Evolutionary conservation across 2,329 filamentous ascomycete species (phyloP).

Genomic region (Colletotrichum lentis): DNA sequence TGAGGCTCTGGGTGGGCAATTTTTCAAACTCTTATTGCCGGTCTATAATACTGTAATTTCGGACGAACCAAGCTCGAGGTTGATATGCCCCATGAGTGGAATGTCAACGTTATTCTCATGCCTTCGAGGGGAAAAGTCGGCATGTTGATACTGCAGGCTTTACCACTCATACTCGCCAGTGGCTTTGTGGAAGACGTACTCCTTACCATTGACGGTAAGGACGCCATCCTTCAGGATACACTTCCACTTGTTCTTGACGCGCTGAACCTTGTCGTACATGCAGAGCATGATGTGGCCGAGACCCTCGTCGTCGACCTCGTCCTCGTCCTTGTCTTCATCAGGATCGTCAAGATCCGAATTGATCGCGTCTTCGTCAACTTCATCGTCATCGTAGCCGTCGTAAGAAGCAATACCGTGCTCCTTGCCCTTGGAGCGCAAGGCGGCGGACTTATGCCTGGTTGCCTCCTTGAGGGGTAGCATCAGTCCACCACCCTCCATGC

Average conservation of each 20-base stretch:
- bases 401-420: conserved; percentile 56
- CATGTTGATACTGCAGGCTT: conserved; percentile 32
- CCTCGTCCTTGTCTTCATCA: conserved; percentile 83
- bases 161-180: conserved; percentile 98
- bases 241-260: conserved; percentile 99
- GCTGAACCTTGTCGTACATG: conserved; percentile 98
- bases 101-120: too few relatives aligned
- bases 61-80: not conserved
- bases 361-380: conserved; percentile 90
- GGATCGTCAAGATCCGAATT: conserved; percentile 98
- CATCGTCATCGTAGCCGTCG: conserved; percentile 71
- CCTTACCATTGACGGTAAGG: conserved; percentile 89
- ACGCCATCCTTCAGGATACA: conserved; percentile 97
- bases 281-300: conserved; percentile 94
- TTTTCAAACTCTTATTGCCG: not conserved
- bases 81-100: not conserved
- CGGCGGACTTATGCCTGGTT: conserved; percentile 47
- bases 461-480: conserved; percentile 75
- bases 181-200: conserved; percentile 98
- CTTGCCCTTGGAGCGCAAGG: conserved; percentile 34
- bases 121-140: not conserved
- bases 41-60: conserved; percentile 7
- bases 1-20: not conserved
- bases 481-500: conserved; percentile 77
- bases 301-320: conserved; percentile 86